These are phyloP conservation scores for Cordyceps farinosa DNA, from an alignment of 2,329 filamentous ascomycete genomes.

Conservation along the genomic window DNA sequence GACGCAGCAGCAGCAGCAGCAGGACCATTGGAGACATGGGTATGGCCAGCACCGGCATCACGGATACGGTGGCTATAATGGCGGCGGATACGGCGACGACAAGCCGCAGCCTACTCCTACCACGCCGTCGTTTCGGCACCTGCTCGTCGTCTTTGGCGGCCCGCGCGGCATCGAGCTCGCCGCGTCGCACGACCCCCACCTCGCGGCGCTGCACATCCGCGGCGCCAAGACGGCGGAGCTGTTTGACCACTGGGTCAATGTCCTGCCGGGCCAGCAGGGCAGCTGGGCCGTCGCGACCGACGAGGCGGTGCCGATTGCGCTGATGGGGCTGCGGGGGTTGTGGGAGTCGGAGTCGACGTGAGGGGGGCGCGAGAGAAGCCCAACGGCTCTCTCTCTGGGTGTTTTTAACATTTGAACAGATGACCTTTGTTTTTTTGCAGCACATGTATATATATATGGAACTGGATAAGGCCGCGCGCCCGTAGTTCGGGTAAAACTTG, in stretches of 20 bases:
- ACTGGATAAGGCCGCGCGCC: too few species aligned
- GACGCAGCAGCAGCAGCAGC: not conserved
- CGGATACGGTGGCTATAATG: not conserved
- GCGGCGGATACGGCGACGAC: not conserved
- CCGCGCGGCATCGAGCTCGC: conserved; percentile 76
- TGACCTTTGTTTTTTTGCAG: too few species aligned
- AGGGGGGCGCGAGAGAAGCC: not conserved
- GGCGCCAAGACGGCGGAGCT: conserved; percentile 63
- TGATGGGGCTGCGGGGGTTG: conserved; percentile 63
- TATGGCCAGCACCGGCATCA: not conserved
- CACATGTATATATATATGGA: too few species aligned
- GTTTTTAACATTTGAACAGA: not conserved
- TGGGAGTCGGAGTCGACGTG: conserved; percentile 40
- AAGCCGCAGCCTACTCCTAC: conserved; percentile 18
- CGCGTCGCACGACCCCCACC: conserved; percentile 55
- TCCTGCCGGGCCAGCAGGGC: conserved; percentile 77
- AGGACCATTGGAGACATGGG: not conserved
- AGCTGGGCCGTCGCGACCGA: conserved; percentile 80
- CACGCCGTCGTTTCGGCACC: conserved; percentile 55
- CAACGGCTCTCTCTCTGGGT: too few species aligned
- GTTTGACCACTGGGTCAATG: conserved; percentile 82
- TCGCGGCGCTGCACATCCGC: conserved; percentile 59
- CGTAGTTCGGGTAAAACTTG: too few species aligned
- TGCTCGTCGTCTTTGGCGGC: conserved; percentile 77
- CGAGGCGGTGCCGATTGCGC: conserved; percentile 74